phyloP scores from a whole-genome alignment of 2,329 filamentous ascomycete genomes.

The Xylaria sp. region DNA sequence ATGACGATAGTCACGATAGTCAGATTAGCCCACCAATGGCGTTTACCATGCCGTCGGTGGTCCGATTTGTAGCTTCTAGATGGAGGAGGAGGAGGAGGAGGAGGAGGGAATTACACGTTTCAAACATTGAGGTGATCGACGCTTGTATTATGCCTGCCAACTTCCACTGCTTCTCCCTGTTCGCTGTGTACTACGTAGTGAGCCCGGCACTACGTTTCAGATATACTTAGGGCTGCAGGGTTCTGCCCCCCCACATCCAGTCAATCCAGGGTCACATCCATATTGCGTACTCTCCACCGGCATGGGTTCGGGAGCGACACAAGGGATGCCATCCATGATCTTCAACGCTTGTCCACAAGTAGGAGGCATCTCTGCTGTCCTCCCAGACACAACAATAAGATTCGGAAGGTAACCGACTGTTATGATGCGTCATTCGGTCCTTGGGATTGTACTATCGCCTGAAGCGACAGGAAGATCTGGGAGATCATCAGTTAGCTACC shows the following conservation, averaged over 20 bases:
- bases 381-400: background rate
- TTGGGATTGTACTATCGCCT: background rate
- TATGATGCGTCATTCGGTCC: background rate
- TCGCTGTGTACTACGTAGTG: constrained; percentile 9
- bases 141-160: constrained; percentile 5
- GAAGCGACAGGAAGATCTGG: background rate
- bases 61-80: constrained; percentile 5
- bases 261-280: too few relatives aligned
- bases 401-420: background rate
- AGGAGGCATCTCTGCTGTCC: constrained; percentile 8
- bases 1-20: constrained; percentile 6
- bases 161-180: background rate
- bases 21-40: constrained; percentile 9
- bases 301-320: constrained; percentile 1
- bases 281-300: too few relatives aligned
- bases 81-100: constrained; percentile 9
- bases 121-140: constrained; percentile 18
- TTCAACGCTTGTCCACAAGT: constrained; percentile 12
- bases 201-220: constrained; percentile 18
- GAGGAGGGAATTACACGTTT: constrained; percentile 13
- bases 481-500: too few relatives aligned
- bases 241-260: constrained; percentile 5
- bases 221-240: background rate
- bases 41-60: background rate
- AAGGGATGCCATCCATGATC: constrained; percentile 18